Conservation (phyloP, 116 monocot genomes). For the Iris pallida region DNA sequence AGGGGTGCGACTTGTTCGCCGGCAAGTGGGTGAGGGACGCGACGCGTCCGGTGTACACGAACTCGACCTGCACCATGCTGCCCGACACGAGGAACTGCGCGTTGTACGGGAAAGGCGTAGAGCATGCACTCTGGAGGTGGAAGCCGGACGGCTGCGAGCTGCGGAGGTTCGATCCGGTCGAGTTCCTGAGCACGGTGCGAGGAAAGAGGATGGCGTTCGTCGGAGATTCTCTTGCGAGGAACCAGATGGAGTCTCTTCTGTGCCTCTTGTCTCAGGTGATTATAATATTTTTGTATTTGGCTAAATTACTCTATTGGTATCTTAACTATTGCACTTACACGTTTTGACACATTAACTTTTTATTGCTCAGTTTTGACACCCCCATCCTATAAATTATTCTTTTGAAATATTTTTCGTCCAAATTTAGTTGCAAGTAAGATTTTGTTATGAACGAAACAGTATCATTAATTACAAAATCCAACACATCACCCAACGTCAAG, state of each 20-base stretch:
- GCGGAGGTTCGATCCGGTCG: slow-evolving; percentile 17
- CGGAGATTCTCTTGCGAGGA: slow-evolving; percentile 35
- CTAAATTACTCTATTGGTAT: no score
- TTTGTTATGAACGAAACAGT: no score
- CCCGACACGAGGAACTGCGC: slow-evolving; percentile 21
- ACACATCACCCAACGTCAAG: no score
- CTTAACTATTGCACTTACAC: no score
- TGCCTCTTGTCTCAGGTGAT: slow-evolving; percentile 39
- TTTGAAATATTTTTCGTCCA: no score
- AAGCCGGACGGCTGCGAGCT: slow-evolving; percentile 32
- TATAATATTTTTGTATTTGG: no score
- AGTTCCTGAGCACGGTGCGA: slow-evolving; percentile 8
- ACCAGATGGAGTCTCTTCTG: slow-evolving; percentile 29
- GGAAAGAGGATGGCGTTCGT: slow-evolving; percentile 29
- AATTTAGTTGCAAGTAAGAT: no score
- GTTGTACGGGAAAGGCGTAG: slow-evolving; percentile 19
- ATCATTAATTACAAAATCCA: no score
- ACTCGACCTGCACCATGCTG: slow-evolving; percentile 16
- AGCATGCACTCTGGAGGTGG: slow-evolving; percentile 25
- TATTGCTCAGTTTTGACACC: no score
- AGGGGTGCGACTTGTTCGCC: slow-evolving; percentile 2
- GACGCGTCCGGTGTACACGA: slow-evolving; percentile 10
- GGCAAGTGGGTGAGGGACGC: slow-evolving; percentile 26
- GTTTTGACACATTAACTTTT: no score
- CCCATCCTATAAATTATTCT: no score